phyloP scores from a whole-genome alignment of 202 grass and related monocot genomes.

The Hordeum pubiflorum region DNA sequence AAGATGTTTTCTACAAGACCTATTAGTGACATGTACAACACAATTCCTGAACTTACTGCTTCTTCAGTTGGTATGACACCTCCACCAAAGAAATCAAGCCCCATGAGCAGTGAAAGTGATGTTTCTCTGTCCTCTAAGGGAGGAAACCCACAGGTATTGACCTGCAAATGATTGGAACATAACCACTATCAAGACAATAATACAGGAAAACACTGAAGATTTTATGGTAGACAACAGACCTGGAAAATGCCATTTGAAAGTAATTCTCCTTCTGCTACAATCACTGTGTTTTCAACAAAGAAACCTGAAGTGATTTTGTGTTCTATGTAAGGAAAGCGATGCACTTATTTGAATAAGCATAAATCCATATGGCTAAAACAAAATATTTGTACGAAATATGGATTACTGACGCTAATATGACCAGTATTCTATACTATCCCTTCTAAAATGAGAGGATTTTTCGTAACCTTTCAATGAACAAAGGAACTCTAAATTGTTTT shows the following conservation, averaged over 20 bases:
- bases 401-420: not conserved
- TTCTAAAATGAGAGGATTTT: not conserved
- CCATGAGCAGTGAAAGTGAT: constrained; percentile 68
- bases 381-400: not conserved
- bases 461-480: not conserved
- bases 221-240: constrained; percentile 31
- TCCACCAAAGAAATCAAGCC: constrained; percentile 94
- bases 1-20: not conserved
- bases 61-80: constrained; percentile 82
- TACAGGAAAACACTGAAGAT: not conserved
- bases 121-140: constrained; percentile 79
- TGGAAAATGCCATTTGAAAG: constrained; percentile 81
- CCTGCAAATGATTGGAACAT: constrained; percentile 44
- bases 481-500: not conserved
- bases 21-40: not conserved
- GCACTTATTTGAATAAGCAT: not conserved
- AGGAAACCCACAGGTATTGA: constrained; percentile 97
- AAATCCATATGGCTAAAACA: not conserved
- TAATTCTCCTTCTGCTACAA: constrained; percentile 85
- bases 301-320: constrained; percentile 95
- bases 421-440: not conserved
- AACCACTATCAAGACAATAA: not conserved
- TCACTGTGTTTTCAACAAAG: constrained; percentile 84
- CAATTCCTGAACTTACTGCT: constrained; percentile 42
- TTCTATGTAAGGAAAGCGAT: constrained; percentile 50